A percentile compares a stretch with the other conserved stretches of the same genome.
Conservation (phyloP, 768 basidiomycete species). For the Suillus discolor region DNA sequence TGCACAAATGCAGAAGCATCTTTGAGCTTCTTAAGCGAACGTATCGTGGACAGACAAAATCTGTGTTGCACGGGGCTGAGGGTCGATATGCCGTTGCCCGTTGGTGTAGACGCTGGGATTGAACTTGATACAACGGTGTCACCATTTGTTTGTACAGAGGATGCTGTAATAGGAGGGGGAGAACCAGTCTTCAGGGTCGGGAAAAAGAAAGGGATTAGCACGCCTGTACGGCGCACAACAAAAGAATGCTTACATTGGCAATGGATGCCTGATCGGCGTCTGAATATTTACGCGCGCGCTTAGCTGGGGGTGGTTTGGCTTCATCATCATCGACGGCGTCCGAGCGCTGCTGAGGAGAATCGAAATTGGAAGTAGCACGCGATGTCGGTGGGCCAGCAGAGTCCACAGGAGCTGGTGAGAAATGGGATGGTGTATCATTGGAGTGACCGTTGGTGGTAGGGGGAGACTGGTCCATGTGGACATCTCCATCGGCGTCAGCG, state of each 20-base stretch:
- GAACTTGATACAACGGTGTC: slow-evolving; percentile 21
- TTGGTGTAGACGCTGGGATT: slow-evolving; percentile 7
- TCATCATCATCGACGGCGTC: slow-evolving; percentile 42
- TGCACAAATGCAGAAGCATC: slow-evolving; percentile 79
- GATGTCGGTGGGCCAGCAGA: slow-evolving; percentile 37
- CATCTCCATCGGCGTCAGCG: slow-evolving; percentile 32
- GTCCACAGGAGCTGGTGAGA: slow-evolving; percentile 41
- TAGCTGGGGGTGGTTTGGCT: slow-evolving; percentile 75
- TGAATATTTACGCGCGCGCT: slow-evolving; percentile 75
- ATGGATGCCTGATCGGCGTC: slow-evolving; percentile 76
- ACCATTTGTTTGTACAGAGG: slow-evolving; percentile 35
- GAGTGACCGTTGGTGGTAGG: slow-evolving; percentile 25
- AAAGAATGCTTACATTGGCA: slow-evolving; percentile 61
- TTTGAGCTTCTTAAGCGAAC: slow-evolving; percentile 83
- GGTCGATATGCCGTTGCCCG: slow-evolving; percentile 32
- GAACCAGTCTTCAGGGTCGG: slow-evolving; percentile 64
- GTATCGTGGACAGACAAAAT: slow-evolving; percentile 76
- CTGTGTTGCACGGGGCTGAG: slow-evolving; percentile 75
- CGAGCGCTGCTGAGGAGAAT: slow-evolving; percentile 31
- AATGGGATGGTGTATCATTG: slow-evolving; percentile 36
- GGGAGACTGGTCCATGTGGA: slow-evolving; percentile 29
- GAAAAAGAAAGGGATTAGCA: slow-evolving; percentile 47
- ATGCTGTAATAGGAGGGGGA: slow-evolving; percentile 65
- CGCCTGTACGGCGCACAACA: slow-evolving; percentile 55
- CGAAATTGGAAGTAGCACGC: slow-evolving; percentile 35